Percentiles rank a stretch among this genome's conserved stretches.
Evolutionary conservation across 805 yeast genomes (phyloP).

Genomic region (Candida methanosorbosa): DNA sequence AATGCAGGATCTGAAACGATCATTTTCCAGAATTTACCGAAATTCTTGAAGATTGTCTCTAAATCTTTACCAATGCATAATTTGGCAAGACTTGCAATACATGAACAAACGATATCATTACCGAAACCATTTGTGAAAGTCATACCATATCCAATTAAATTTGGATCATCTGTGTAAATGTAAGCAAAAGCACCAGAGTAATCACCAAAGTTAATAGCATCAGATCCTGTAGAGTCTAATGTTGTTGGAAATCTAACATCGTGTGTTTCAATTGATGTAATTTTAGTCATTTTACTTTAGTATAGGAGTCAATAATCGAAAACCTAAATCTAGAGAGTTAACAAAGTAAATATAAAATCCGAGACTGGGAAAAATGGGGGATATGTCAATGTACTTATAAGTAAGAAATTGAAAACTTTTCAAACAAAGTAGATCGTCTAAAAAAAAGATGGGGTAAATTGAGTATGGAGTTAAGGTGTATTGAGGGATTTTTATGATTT

Average conservation of each 20-base stretch:
- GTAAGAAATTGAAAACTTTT: too few species aligned
- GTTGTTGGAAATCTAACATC: slow-evolving; percentile 33
- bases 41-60: slow-evolving; percentile 23
- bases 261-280: slow-evolving; percentile 21
- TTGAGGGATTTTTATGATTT: too few species aligned
- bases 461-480: too few species aligned
- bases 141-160: slow-evolving; percentile 30
- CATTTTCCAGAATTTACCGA: slow-evolving; percentile 32
- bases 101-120: slow-evolving; percentile 25
- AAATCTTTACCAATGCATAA: slow-evolving; percentile 25
- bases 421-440: too few species aligned
- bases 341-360: too few species aligned
- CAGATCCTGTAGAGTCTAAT: slow-evolving; percentile 30
- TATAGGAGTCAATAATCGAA: too few species aligned
- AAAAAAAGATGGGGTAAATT: too few species aligned
- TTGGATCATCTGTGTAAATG: slow-evolving; percentile 20
- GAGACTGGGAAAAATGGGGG: too few species aligned
- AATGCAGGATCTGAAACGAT: slow-evolving; percentile 31
- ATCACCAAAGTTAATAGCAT: slow-evolving; percentile 34
- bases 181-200: slow-evolving; percentile 31
- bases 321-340: too few species aligned
- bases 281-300: slow-evolving; percentile 6
- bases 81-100: slow-evolving; percentile 29
- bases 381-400: too few species aligned
- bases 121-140: slow-evolving; percentile 34